Evolutionary conservation across 805 yeast genomes (phyloP).

Genomic region (Teunomyces funiuensis): DNA sequence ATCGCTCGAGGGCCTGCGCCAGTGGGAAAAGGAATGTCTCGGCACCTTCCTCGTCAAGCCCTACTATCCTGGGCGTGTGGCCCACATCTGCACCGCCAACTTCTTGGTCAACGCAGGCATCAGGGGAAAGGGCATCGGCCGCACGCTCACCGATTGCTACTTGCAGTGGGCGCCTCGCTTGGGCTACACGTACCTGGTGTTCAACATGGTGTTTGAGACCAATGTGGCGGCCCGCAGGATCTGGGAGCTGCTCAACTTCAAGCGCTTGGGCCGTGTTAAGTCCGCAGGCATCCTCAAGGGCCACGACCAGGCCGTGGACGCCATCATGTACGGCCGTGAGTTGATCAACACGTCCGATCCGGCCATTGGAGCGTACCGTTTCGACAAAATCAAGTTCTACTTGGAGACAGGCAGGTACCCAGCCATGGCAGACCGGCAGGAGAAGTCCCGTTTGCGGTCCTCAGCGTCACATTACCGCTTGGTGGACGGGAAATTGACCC

Average conservation of each 20-base stretch:
- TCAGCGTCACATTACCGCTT: slow-evolving; percentile 75
- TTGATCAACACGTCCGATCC: slow-evolving; percentile 57
- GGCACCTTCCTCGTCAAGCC: slow-evolving; percentile 87
- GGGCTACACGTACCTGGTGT: slow-evolving; percentile 81
- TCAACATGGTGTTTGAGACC: slow-evolving; percentile 85
- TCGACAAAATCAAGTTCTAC: slow-evolving; percentile 75
- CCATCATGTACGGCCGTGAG: slow-evolving; percentile 80
- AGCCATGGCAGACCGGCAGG: slow-evolving; percentile 74
- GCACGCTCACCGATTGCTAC: slow-evolving; percentile 78
- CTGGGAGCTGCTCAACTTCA: slow-evolving; percentile 74
- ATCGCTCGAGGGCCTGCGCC: slow-evolving; percentile 48
- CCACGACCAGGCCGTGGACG: slow-evolving; percentile 81
- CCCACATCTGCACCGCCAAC: slow-evolving; percentile 89
- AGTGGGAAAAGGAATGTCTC: slow-evolving; percentile 91
- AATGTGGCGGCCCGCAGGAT: slow-evolving; percentile 80
- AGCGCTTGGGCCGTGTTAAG: slow-evolving; percentile 73
- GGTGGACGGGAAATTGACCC: slow-evolving; percentile 67
- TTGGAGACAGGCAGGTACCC: slow-evolving; percentile 87
- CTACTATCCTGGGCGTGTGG: slow-evolving; percentile 87
- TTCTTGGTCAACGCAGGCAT: slow-evolving; percentile 91
- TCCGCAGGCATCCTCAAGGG: slow-evolving; percentile 90
- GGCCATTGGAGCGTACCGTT: slow-evolving; percentile 54
- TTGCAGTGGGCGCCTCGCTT: slow-evolving; percentile 88
- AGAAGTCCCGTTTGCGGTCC: slow-evolving; percentile 82
- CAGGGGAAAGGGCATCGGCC: slow-evolving; percentile 88